phyloP scores from a whole-genome alignment of 768 basidiomycete genomes.

The Suillus brevipes region DNA sequence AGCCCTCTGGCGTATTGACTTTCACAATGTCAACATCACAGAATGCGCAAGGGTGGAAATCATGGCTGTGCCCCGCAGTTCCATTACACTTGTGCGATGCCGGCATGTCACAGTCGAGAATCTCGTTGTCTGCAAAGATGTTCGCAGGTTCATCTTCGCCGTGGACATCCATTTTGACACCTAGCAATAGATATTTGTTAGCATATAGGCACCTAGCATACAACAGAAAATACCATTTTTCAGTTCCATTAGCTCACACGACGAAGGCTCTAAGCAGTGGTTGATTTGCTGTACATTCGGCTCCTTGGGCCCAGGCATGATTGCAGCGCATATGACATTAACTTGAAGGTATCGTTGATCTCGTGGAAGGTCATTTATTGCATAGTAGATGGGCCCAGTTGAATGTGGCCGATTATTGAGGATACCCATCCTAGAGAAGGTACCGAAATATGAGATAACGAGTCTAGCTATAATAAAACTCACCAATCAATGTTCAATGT shows the following conservation, averaged over 20 bases:
- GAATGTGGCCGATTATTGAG: background rate
- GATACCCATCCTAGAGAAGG: background rate
- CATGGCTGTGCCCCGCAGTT: background rate
- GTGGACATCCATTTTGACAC: background rate
- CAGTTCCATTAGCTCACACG: background rate
- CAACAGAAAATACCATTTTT: background rate
- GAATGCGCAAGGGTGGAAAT: background rate
- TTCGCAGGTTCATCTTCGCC: background rate
- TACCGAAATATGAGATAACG: too few relatives aligned
- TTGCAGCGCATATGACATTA: background rate
- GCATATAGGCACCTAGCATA: background rate
- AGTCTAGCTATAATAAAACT: background rate
- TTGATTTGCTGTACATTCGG: background rate
- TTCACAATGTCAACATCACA: background rate
- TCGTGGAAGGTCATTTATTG: background rate
- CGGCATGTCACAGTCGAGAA: background rate
- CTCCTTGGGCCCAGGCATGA: background rate
- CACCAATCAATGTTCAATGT: background rate
- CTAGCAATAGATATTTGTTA: background rate
- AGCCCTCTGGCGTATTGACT: background rate
- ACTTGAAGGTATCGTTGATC: background rate
- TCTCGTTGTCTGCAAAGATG: background rate
- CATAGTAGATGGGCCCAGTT: background rate
- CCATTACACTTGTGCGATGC: background rate
- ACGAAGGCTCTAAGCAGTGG: background rate